A percentile compares a stretch with the other conserved stretches of the same genome.
Evolutionary conservation across 176 grass and related monocot species (phyloP).

Genomic region (Aegilops speltoides): DNA sequence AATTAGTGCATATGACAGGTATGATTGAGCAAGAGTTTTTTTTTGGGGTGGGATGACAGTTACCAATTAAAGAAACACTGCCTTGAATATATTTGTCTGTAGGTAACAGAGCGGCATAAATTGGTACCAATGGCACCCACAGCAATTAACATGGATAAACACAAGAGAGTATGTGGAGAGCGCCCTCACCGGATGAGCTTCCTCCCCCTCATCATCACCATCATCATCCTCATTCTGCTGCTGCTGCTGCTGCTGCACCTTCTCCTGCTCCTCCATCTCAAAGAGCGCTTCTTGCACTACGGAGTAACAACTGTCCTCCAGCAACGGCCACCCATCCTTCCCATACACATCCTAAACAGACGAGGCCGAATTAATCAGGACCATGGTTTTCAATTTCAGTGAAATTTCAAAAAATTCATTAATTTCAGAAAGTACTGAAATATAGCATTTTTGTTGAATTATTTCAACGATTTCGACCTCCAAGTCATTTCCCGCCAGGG

Average conservation of each 20-base stretch:
- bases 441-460: too few relatives aligned
- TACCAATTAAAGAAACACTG: background rate
- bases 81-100: background rate
- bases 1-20: background rate
- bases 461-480: too few relatives aligned
- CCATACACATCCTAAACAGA: background rate
- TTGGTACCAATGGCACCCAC: background rate
- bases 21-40: background rate
- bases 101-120: too few relatives aligned
- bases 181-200: background rate
- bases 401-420: too few relatives aligned
- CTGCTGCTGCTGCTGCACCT: background rate
- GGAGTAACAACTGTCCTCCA: background rate
- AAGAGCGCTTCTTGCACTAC: conserved; percentile 11
- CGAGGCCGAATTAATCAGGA: too few relatives aligned
- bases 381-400: too few relatives aligned
- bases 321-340: background rate
- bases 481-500: too few relatives aligned
- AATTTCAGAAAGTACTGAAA: too few relatives aligned
- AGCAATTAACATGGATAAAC: background rate
- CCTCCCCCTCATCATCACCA: background rate
- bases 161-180: background rate
- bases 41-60: background rate
- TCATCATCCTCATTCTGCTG: background rate
- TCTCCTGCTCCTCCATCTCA: background rate